Evolutionary conservation across 208 protist genomes (phyloP).

Genomic region (Trypanosoma cruzi): DNA sequence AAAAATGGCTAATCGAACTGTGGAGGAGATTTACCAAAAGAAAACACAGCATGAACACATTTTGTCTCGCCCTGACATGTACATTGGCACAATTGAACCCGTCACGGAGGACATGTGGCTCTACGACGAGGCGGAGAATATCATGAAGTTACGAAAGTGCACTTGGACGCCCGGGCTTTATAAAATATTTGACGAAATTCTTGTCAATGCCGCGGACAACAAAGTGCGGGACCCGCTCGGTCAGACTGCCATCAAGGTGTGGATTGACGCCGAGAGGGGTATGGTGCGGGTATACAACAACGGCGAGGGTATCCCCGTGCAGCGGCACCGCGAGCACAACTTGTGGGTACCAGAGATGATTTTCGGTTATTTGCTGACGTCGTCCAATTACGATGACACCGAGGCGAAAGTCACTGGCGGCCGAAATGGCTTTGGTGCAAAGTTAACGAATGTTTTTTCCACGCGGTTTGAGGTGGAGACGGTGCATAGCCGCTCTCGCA

Average conservation of each 20-base stretch:
- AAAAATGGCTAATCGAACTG: slow-evolving; percentile 39
- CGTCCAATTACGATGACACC: slow-evolving; percentile 99
- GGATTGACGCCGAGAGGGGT: slow-evolving; percentile 94
- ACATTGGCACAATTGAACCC: slow-evolving; percentile 97
- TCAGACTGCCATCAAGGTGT: slow-evolving; percentile 94
- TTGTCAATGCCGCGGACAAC: slow-evolving; percentile 99
- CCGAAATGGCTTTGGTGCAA: slow-evolving; percentile 98
- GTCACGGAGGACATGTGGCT: slow-evolving; percentile 96
- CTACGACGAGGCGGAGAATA: slow-evolving; percentile 87
- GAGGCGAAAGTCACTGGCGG: slow-evolving; percentile 97
- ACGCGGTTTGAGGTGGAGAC: slow-evolving; percentile 98
- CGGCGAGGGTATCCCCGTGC: slow-evolving; percentile 98
- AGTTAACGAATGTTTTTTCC: slow-evolving; percentile 99
- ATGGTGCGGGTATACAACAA: slow-evolving; percentile 98
- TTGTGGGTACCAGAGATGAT: slow-evolving; percentile 99
- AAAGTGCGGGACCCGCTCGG: slow-evolving; percentile 95
- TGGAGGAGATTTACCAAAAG: slow-evolving; percentile 98
- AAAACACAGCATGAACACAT: slow-evolving; percentile 99
- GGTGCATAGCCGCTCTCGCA: slow-evolving; percentile 85
- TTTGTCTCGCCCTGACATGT: slow-evolving; percentile 98
- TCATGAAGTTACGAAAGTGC: slow-evolving; percentile 95
- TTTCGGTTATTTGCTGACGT: slow-evolving; percentile 99
- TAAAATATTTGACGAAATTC: slow-evolving; percentile 99
- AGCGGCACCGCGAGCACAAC: slow-evolving; percentile 96
- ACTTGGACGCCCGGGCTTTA: slow-evolving; percentile 98